Evolutionary conservation across 108 stramenopile genomes (phyloP), one percentile per base, ranked within the genome.

Genomic region (Cyclotella cryptica): DNA sequence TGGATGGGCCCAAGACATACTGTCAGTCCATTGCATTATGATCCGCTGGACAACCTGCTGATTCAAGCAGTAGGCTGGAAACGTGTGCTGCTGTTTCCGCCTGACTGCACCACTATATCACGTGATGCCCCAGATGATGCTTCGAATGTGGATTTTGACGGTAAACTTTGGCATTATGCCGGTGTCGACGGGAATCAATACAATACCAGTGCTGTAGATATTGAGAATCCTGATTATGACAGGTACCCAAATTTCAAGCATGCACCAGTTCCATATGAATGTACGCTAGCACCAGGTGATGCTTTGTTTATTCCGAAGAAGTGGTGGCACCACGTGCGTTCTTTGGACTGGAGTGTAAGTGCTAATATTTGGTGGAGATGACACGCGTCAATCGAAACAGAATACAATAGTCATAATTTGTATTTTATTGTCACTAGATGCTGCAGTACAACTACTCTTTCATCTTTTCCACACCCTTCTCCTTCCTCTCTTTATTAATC

Each of bases 321-420:
- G 69, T 94, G 90, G 90, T 94, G 88, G 87, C 93, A 94, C 78
- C 87, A 88, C 26, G 90, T 90, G 1, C 64, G 86, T 41, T 88
- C 90, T 13, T 52, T 92, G 55, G 87, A 87, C 10, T 66, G 53
- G 45, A 77, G 79, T 51, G 78, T 86, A 7, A 91, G 90, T 68
- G 88, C 90, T 17, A 94, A 92, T 72, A 78, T 80, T 9, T 94
- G 93, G 93, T 94, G 90, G 90, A 82, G 93, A 81, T 94, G 55
- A 69, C 9, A 49, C 18, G 3, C 15, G 9, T n/a, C 15, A 49
- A n/a, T 49, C n/a, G n/a, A n/a, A n/a, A n/a, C n/a, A n/a, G 6
- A 3, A 49, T 1, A 49, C 47, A n/a, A 49, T n/a, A 49, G 47
- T 9, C 47, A 49, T 49, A 49, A 49, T 49, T n/a, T n/a, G 3